Conservation (phyloP, 2,329 filamentous ascomycete species). For the Talaromyces islandicus region DNA sequence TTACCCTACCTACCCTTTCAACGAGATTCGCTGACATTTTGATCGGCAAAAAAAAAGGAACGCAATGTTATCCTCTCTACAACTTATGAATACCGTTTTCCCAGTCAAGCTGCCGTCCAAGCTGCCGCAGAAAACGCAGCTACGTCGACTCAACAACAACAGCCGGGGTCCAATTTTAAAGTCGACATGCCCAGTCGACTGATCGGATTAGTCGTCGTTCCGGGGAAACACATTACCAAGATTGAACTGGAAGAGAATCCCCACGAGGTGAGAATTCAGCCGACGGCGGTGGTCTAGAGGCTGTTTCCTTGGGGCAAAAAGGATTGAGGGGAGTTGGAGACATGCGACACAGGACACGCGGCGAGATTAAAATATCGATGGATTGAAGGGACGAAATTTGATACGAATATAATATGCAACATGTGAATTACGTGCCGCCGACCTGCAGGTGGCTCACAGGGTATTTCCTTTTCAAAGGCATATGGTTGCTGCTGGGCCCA, state of each 20-base stretch:
- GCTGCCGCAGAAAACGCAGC: constrained; percentile 30
- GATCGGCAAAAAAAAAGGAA: constrained; percentile 51
- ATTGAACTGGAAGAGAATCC: constrained; percentile 73
- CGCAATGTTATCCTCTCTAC: constrained; percentile 79
- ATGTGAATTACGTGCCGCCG: background rate
- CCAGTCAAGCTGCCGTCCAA: constrained; percentile 47
- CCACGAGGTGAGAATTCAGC: constrained; percentile 7
- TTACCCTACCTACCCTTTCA: background rate
- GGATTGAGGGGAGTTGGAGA: background rate
- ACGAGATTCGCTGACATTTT: background rate
- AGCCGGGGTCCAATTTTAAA: constrained; percentile 37
- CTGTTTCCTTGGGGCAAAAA: background rate
- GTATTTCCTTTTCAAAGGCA: background rate
- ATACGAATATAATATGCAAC: background rate
- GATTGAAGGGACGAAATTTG: background rate
- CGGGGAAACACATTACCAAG: constrained; percentile 75
- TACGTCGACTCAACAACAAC: constrained; percentile 6
- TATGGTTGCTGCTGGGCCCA: background rate
- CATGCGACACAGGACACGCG: background rate
- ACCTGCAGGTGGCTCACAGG: background rate
- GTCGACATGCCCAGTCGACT: constrained; percentile 78
- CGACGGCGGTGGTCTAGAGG: background rate
- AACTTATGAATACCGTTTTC: constrained; percentile 84
- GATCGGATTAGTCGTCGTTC: constrained; percentile 83
- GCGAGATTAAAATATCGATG: background rate